These are phyloP conservation scores for Talinum fruticosum DNA, from an alignment of 148 eudicot genomes.

Conservation along the genomic window DNA sequence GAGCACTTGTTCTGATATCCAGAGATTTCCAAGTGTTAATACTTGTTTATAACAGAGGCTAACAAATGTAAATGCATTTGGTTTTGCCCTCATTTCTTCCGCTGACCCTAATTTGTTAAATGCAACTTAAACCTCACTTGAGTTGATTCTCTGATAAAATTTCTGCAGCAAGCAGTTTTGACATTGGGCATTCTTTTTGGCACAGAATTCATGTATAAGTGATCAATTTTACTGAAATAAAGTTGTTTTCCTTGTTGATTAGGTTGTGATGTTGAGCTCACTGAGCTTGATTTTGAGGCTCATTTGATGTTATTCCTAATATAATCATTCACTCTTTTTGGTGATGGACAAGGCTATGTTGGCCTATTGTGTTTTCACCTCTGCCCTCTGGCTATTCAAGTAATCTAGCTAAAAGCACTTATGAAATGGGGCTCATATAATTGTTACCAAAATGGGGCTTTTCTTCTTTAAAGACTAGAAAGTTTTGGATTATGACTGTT, in stretches of 20 bases:
- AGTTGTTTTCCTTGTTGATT: background rate
- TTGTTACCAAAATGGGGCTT: no score
- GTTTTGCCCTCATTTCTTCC: conserved; percentile 8
- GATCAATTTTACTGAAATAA: background rate
- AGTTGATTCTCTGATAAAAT: background rate
- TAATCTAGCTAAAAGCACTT: no score
- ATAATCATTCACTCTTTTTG: background rate
- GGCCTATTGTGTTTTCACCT: no score
- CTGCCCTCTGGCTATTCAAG: no score
- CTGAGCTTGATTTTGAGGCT: background rate
- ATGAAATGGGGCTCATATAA: no score
- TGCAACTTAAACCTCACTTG: background rate
- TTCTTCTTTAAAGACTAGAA: no score
- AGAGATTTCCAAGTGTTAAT: conserved; percentile 19
- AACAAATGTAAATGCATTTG: conserved; percentile 22
- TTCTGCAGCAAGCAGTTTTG: conserved; percentile 18
- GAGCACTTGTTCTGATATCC: conserved; percentile 48
- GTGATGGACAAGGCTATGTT: no score
- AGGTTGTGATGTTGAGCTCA: background rate
- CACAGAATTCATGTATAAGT: background rate
- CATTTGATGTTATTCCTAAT: background rate
- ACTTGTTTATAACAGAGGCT: conserved; percentile 15
- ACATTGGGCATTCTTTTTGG: conserved; percentile 11
- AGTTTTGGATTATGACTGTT: no score
- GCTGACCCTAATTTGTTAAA: background rate